These are phyloP conservation scores for Suillus fuscotomentosus DNA, from an alignment of 768 basidiomycete species.

Conservation along the genomic window DNA sequence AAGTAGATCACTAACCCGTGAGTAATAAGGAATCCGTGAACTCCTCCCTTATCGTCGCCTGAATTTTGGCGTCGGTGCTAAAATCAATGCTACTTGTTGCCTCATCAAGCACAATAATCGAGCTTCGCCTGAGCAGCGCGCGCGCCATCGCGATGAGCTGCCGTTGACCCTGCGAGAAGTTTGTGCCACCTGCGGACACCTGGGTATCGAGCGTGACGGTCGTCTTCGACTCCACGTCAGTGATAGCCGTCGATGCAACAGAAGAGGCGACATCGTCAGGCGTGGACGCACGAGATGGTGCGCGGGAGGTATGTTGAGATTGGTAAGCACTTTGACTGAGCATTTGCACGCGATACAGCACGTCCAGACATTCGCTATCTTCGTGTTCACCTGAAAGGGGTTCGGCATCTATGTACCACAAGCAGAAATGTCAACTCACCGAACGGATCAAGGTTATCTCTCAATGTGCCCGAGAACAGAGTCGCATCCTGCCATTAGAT, in stretches of 20 bases:
- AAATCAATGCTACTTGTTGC: constrained; percentile 88
- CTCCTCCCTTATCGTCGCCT: constrained; percentile 82
- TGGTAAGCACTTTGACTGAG: constrained; percentile 47
- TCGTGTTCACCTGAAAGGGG: constrained; percentile 59
- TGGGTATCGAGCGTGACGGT: constrained; percentile 70
- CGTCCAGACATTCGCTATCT: constrained; percentile 79
- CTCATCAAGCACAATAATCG: constrained; percentile 78
- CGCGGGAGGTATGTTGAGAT: constrained; percentile 51
- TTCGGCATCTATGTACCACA: not conserved
- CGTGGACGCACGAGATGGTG: constrained; percentile 45
- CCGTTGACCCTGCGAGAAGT: constrained; percentile 91
- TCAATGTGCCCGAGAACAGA: constrained; percentile 76
- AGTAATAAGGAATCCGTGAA: constrained; percentile 74
- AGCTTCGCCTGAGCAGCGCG: constrained; percentile 67
- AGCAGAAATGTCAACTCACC: constrained; percentile 27
- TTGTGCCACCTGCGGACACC: constrained; percentile 82
- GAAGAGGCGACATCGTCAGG: constrained; percentile 43
- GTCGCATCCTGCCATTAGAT: constrained; percentile 51
- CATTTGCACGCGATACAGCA: constrained; percentile 79
- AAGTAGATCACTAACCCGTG: constrained; percentile 48
- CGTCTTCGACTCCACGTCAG: constrained; percentile 56
- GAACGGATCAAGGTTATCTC: constrained; percentile 77
- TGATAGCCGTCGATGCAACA: constrained; percentile 38
- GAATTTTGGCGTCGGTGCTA: constrained; percentile 88
- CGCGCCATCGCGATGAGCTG: constrained; percentile 88